A percentile compares a stretch with the other conserved stretches of the same genome.
Evolutionary conservation across 139 green algal species (phyloP).

Genomic region (Protoeuglena noctilucae): DNA sequence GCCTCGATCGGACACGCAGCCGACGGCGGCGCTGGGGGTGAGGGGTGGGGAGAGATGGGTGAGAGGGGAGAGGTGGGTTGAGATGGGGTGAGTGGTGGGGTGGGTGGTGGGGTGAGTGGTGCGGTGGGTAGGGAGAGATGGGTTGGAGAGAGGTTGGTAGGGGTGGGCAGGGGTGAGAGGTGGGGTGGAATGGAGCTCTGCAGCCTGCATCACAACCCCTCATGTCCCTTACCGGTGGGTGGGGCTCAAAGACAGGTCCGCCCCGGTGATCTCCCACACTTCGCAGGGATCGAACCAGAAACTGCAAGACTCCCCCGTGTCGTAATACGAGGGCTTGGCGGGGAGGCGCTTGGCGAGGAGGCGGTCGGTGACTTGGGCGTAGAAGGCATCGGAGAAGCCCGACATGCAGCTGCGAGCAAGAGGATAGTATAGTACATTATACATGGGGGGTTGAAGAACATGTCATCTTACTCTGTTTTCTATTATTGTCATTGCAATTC

Average conservation of each 20-base stretch:
- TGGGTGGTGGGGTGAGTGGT: neutral
- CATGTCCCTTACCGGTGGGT: slow-evolving; percentile 28
- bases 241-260: slow-evolving; percentile 58
- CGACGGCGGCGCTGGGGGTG: slow-evolving; percentile 23
- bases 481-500: too few relatives aligned
- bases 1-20: slow-evolving; percentile 26
- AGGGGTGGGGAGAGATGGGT: neutral
- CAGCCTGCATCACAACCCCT: slow-evolving; percentile 5
- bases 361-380: slow-evolving; percentile 37
- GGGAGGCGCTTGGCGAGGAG: slow-evolving; percentile 6
- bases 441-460: too few relatives aligned
- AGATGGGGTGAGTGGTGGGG: neutral
- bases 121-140: neutral
- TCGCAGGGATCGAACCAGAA: slow-evolving; percentile 55
- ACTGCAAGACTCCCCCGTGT: slow-evolving; percentile 31
- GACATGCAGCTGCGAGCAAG: slow-evolving; percentile 71
- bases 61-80: slow-evolving; percentile 7
- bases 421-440: too few relatives aligned
- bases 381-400: slow-evolving; percentile 81
- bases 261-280: slow-evolving; percentile 44
- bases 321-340: slow-evolving; percentile 47
- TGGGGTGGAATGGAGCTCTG: neutral
- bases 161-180: neutral
- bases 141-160: neutral
- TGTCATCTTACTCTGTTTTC: too few relatives aligned